phyloP scores from a whole-genome alignment of 176 grass and related monocot species.

The Carex parvula region DNA sequence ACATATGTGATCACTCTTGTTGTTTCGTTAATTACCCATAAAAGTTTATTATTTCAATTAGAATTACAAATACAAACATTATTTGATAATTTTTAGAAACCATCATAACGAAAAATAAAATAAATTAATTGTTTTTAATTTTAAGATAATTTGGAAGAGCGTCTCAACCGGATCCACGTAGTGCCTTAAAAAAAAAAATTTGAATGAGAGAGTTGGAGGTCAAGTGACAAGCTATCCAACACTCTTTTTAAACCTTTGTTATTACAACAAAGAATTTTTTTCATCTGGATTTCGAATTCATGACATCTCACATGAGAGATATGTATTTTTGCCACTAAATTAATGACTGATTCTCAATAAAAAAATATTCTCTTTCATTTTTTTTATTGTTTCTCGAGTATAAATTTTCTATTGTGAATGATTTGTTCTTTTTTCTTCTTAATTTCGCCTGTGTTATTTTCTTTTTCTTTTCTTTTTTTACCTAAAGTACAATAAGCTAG shows the following conservation, averaged over 20 bases:
- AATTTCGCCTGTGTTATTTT: background rate
- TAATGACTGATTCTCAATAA: too few relatives aligned
- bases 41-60: too few relatives aligned
- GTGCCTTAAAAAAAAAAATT: too few relatives aligned
- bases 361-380: background rate
- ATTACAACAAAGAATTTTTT: too few relatives aligned
- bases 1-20: background rate
- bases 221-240: rapidly evolving
- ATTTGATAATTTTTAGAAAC: background rate
- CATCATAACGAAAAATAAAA: background rate
- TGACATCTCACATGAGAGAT: too few relatives aligned
- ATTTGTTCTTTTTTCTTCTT: background rate
- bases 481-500: too few relatives aligned
- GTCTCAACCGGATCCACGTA: too few relatives aligned
- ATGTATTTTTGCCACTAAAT: too few relatives aligned
- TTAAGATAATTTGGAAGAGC: background rate
- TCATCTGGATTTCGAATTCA: too few relatives aligned
- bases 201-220: too few relatives aligned
- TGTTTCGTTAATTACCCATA: too few relatives aligned
- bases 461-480: background rate
- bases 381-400: background rate
- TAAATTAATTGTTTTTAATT: background rate
- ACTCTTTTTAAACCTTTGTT: too few relatives aligned
- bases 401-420: background rate
- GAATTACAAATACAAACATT: background rate